Evolutionary conservation across 176 grass and related monocot species (phyloP).

Genomic region (Puccinellia tenuiflora): DNA sequence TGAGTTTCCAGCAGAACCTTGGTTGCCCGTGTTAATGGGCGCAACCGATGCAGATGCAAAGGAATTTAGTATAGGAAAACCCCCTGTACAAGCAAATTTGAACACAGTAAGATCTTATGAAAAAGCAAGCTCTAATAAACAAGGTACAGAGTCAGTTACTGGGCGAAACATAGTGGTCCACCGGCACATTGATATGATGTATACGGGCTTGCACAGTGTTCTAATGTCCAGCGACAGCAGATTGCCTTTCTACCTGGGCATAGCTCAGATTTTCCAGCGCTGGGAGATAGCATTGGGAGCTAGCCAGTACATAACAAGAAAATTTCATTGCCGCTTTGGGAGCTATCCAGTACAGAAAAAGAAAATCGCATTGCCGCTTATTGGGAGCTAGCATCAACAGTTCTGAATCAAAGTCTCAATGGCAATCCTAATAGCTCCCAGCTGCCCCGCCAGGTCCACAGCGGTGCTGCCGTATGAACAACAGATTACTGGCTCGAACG

Average conservation of each 20-base stretch:
- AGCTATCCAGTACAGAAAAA: no score
- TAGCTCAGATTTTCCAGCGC: no score
- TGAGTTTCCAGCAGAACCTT: conserved; percentile 29
- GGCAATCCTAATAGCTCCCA: no score
- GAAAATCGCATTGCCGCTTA: no score
- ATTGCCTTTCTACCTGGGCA: no score
- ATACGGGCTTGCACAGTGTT: background rate
- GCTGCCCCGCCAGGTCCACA: no score
- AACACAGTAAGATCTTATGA: background rate
- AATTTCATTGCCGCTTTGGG: no score
- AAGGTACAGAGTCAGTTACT: background rate
- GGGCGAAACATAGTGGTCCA: background rate
- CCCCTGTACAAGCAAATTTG: conserved; percentile 15
- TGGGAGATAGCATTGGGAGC: no score
- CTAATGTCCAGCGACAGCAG: background rate
- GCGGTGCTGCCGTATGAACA: background rate
- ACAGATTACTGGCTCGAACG: background rate
- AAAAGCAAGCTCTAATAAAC: background rate
- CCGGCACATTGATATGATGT: background rate
- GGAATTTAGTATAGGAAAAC: conserved; percentile 25
- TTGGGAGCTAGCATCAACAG: no score
- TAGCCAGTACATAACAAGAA: no score
- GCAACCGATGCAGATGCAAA: conserved; percentile 26
- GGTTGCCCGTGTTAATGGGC: conserved; percentile 17
- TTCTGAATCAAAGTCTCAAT: no score